Base-by-base conservation (phyloP, 2,329 filamentous ascomycete genomes). In the Alternaria brassicae region DNA sequence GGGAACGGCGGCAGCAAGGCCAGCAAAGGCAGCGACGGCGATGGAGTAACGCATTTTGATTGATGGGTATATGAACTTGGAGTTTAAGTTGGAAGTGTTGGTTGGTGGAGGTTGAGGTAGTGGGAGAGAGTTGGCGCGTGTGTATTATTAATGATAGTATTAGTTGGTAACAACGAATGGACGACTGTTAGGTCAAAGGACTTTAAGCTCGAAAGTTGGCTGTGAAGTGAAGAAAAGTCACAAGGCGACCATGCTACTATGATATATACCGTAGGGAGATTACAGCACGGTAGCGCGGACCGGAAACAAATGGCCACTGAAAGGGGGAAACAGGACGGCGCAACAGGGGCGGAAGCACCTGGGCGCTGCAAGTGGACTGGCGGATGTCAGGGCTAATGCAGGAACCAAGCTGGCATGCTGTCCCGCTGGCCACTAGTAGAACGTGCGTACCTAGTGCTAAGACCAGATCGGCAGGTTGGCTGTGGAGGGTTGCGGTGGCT, bases 161-260 rank as follows among this genome's bases (percentile, higher is more conserved):
- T 75, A 76, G 74, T 74, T 76, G 73, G 69, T 70, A 69, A 69
- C 70, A 77, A 77, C 73, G 76, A 78, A 68, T 78, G 76, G 76
- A 78, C 76, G 75, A 78, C 75, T 57, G 75, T 73, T 72, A 75
- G 71, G 76, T 76, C 75, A 76, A 72, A 65, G 67, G 71, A 76
- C 70, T 75, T 72, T 68, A 71, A 71, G 73, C 76, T 71, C 59
- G 72, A 75, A 73, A 69, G 67, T 65, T 72, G 70, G 69, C 69
- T 72, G 72, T 73, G 71, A 72, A 74, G 74, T 75, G 72, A 69
- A 61, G 68, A 69, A 61, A 60, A 68, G 68, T 61, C 48, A 42
- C 36, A 52, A 8, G 23, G 60, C 57, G 65, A 68, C 62, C 63
- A 66, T 52, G 51, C 51, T 58, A 58, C 61, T 60, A 60, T 59